Percentiles rank a stretch among this genome's conserved stretches.
phyloP scores from a whole-genome alignment of 176 grass and related monocot genomes.

The Oryza nivara region DNA sequence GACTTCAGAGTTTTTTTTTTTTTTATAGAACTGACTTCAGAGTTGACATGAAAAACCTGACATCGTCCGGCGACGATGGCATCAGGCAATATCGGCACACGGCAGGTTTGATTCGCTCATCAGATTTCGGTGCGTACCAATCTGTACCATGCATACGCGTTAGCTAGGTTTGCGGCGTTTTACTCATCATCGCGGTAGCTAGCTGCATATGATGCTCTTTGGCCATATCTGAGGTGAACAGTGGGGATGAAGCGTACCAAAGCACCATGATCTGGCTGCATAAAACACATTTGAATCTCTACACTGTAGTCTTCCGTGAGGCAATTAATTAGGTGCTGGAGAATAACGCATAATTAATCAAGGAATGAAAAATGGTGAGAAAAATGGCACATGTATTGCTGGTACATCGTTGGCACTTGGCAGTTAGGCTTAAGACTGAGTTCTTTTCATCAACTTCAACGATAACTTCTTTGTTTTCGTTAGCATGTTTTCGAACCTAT shows the following conservation, averaged over 20 bases:
- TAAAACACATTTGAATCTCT: no score
- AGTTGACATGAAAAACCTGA: background rate
- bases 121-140: background rate
- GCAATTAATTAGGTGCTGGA: no score
- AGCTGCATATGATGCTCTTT: background rate
- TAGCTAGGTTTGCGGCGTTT: background rate
- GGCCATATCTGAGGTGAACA: background rate
- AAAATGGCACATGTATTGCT: no score
- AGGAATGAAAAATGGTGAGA: no score
- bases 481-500: no score
- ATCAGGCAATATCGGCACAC: background rate
- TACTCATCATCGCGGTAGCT: background rate
- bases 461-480: no score
- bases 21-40: background rate
- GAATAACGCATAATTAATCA: no score
- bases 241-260: background rate
- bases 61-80: background rate
- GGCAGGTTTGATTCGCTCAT: background rate
- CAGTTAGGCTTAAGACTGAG: no score
- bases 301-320: no score
- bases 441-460: no score
- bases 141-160: background rate
- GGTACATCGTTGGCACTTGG: no score
- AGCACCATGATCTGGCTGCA: background rate
- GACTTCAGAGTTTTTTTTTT: background rate